Percentiles rank a stretch among this genome's conserved stretches.
These are phyloP conservation scores for Mycena galopus DNA, from an alignment of 768 basidiomycete species.

Conservation along the genomic window DNA sequence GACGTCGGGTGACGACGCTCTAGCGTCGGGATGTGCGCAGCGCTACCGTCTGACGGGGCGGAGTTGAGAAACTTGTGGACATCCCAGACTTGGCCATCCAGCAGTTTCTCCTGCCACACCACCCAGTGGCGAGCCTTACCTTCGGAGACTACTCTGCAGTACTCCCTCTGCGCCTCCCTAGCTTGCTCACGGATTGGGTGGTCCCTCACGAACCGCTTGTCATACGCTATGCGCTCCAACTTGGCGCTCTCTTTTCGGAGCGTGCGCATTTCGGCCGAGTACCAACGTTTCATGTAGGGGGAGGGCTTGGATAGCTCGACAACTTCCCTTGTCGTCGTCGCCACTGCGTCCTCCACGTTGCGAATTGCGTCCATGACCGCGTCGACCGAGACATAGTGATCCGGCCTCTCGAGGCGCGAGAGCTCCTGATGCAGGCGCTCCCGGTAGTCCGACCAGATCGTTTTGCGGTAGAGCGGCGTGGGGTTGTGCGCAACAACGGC, in stretches of 20 bases:
- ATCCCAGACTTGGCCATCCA: conserved; percentile 37
- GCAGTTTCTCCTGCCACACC: conserved; percentile 42
- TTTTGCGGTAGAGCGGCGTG: conserved; percentile 43
- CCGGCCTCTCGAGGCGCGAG: background rate
- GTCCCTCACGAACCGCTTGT: conserved; percentile 6
- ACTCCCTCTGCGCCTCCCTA: conserved; percentile 28
- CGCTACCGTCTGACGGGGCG: conserved; percentile 42
- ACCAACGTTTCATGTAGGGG: conserved; percentile 47
- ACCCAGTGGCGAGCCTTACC: conserved; percentile 46
- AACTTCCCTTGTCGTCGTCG: conserved; percentile 29
- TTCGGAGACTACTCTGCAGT: conserved; percentile 27
- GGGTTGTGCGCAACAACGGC: background rate
- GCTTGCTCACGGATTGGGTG: conserved; percentile 44
- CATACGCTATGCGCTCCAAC: conserved; percentile 26
- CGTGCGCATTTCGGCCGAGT: conserved; percentile 43
- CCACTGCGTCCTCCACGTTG: conserved; percentile 32
- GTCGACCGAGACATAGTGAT: background rate
- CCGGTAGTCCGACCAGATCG: conserved; percentile 48
- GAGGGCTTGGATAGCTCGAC: conserved; percentile 33
- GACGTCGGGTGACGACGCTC: background rate
- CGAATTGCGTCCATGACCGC: conserved; percentile 20
- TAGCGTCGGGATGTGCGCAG: conserved; percentile 43
- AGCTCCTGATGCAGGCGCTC: conserved; percentile 28
- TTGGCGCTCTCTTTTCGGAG: conserved; percentile 33
- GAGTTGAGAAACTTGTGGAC: conserved; percentile 40